A percentile compares a stretch with the other conserved stretches of the same genome.
Conservation (phyloP, 2,329 filamentous ascomycete species). For the Calonectria pseudoreteaudii region DNA sequence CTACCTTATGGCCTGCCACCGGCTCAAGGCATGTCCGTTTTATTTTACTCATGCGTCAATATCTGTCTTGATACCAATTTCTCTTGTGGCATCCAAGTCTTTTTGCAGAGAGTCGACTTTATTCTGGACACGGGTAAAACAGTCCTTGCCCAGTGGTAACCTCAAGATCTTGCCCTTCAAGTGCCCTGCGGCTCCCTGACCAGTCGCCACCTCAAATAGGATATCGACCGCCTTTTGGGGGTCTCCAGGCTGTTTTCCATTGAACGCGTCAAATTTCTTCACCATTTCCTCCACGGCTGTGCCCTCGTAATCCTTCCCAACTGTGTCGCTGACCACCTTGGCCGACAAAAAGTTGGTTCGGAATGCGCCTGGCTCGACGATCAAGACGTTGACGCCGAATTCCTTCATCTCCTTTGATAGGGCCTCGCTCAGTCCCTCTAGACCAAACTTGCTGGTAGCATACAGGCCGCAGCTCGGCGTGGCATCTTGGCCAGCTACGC, state of each 20-base stretch:
- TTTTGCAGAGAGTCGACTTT: slow-evolving; percentile 35
- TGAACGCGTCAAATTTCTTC: slow-evolving; percentile 38
- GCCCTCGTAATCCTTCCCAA: slow-evolving; percentile 44
- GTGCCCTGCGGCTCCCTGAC: slow-evolving; percentile 41
- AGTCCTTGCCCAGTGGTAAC: slow-evolving; percentile 51
- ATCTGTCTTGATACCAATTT: slow-evolving; percentile 28
- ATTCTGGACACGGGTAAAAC: slow-evolving; percentile 40
- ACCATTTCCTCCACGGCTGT: slow-evolving; percentile 40
- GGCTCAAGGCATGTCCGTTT: background rate
- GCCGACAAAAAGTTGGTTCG: slow-evolving; percentile 58
- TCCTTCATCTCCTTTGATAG: slow-evolving; percentile 56
- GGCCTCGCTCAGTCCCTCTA: slow-evolving; percentile 55
- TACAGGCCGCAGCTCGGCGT: slow-evolving; percentile 57
- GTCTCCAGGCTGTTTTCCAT: slow-evolving; percentile 53
- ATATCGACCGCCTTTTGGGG: slow-evolving; percentile 51
- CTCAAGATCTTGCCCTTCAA: slow-evolving; percentile 47
- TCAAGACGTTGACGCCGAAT: slow-evolving; percentile 56
- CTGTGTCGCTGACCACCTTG: slow-evolving; percentile 35
- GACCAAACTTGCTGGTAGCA: slow-evolving; percentile 58
- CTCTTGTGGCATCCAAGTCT: slow-evolving; percentile 28
- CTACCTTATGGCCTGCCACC: background rate
- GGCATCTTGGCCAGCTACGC: slow-evolving; percentile 55
- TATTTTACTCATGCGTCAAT: background rate
- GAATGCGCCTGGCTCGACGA: slow-evolving; percentile 63
- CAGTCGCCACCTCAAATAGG: slow-evolving; percentile 52